Evolutionary conservation across 176 grass and related monocot species (phyloP), one percentile per base, ranked within the genome.

Genomic region (Calamus simplicifolius): DNA sequence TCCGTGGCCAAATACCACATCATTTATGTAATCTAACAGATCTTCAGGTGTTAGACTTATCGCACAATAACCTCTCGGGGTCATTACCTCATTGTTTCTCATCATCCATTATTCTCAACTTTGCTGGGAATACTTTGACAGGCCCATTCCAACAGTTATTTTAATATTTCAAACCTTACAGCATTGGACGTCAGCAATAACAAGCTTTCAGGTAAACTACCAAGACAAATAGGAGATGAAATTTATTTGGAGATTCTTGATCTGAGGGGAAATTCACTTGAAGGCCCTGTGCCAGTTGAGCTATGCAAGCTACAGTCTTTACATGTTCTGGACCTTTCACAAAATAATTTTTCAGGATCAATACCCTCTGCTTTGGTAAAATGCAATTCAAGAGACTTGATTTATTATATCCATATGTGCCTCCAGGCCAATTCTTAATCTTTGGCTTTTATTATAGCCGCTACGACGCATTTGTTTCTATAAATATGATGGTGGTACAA

Each of bases 341-440:
- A 74, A 13, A 73, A 80, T 18, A 69, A 35, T 19, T 12, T 83
- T 16, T 52, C 12, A 0, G 64, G 70, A 18, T 52, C 53, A 31
- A n/a, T 83, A 54, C 80, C 52, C 28, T 16, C 58, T 83, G 80
- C 48, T 57, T 83, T 28, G 66, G 25, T 21, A 0, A 10, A 13
- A 59, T 83, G 17, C 10, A 27, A 49, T 69, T 69, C 6, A 25
- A 28, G 48, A 1, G 15, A 2, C 10, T 0, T 49, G n/a, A 10
- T 5, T 3, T 23, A 23, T 23, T 23, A 23, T 23, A 23, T 23
- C 21, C 21, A 23, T 23, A 23, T 23, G 21, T 23, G 21, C 21
- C 21, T 23, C 21, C 1, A 23, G 1, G 1, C 31, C 6, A 35
- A 1, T 43, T 10, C n/a, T 1, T 49, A n/a, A n/a, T 7, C 0